These are phyloP conservation scores for Lomentospora prolificans DNA, from an alignment of 2,329 filamentous ascomycete species.

Conservation along the genomic window DNA sequence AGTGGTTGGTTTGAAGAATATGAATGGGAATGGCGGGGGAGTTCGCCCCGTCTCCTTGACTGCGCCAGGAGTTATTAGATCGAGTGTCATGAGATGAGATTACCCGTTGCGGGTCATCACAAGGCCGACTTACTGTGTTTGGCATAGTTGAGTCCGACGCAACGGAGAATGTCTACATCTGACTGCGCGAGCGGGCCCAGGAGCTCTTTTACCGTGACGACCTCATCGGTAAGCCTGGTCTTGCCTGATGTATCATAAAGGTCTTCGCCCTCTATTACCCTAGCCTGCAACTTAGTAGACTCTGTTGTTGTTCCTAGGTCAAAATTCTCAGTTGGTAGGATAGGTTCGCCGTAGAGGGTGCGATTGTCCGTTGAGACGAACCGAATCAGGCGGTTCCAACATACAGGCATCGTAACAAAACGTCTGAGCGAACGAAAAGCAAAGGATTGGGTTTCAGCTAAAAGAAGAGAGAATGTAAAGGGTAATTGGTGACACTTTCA, in stretches of 20 bases:
- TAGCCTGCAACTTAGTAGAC: conserved; percentile 38
- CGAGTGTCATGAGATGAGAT: too few relatives aligned
- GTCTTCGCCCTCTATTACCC: conserved; percentile 39
- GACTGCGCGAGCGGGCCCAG: conserved; percentile 54
- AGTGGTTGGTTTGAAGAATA: conserved; percentile 40
- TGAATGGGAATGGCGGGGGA: conserved; percentile 35
- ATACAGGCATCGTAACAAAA: background rate
- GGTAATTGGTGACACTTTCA: too few relatives aligned
- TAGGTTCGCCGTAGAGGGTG: conserved; percentile 65
- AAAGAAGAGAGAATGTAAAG: too few relatives aligned
- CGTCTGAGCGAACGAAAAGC: too few relatives aligned
- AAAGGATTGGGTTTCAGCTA: too few relatives aligned
- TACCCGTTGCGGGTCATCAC: too few relatives aligned
- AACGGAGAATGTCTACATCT: conserved; percentile 57
- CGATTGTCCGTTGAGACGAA: conserved; percentile 63
- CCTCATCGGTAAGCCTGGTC: conserved; percentile 42
- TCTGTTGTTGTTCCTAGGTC: conserved; percentile 39
- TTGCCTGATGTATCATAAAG: conserved; percentile 34
- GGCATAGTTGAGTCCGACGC: conserved; percentile 62
- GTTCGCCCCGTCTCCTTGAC: conserved; percentile 41
- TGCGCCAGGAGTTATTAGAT: conserved; percentile 15
- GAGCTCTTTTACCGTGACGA: conserved; percentile 44
- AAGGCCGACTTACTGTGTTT: conserved; percentile 37
- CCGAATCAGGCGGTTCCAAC: conserved; percentile 54
- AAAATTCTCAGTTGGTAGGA: conserved; percentile 44